Conservation (phyloP, 441 rosid genomes). For the Sinapis alba region DNA sequence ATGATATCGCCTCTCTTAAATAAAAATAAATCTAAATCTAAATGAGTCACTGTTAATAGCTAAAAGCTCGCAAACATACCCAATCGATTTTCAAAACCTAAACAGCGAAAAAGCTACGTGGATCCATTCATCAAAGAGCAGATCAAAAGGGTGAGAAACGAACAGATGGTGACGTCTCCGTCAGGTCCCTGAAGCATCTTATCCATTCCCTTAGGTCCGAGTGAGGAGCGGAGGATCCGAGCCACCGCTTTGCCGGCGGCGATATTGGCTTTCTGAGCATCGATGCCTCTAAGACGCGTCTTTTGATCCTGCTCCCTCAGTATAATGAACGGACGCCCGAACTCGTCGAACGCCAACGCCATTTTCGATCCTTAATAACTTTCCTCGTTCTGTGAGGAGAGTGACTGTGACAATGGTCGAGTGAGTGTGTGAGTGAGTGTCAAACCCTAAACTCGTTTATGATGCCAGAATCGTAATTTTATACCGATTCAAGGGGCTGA, state of each 20-base stretch:
- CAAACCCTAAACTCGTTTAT: too few relatives aligned
- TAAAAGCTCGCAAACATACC: background rate
- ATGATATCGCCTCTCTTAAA: too few relatives aligned
- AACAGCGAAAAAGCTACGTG: background rate
- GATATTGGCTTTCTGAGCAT: constrained; percentile 83
- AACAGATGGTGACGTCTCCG: constrained; percentile 91
- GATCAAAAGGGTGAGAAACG: constrained; percentile 41
- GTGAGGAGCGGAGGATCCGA: constrained; percentile 84
- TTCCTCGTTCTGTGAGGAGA: background rate
- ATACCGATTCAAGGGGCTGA: too few relatives aligned
- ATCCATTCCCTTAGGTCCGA: constrained; percentile 95
- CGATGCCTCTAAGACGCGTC: constrained; percentile 76
- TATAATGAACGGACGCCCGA: constrained; percentile 69
- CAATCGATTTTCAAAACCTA: background rate
- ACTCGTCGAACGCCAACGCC: constrained; percentile 89
- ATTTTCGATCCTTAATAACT: constrained; percentile 30
- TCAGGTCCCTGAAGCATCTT: constrained; percentile 98
- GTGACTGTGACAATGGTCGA: too few relatives aligned
- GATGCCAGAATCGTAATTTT: too few relatives aligned
- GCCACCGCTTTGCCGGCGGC: constrained; percentile 78
- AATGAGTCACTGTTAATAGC: background rate
- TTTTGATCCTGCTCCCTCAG: constrained; percentile 71
- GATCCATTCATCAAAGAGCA: background rate
- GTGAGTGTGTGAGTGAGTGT: too few relatives aligned
- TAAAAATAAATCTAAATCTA: too few relatives aligned